phyloP scores from a whole-genome alignment of 2,329 filamentous ascomycete species.

The Truncatella angustata region DNA sequence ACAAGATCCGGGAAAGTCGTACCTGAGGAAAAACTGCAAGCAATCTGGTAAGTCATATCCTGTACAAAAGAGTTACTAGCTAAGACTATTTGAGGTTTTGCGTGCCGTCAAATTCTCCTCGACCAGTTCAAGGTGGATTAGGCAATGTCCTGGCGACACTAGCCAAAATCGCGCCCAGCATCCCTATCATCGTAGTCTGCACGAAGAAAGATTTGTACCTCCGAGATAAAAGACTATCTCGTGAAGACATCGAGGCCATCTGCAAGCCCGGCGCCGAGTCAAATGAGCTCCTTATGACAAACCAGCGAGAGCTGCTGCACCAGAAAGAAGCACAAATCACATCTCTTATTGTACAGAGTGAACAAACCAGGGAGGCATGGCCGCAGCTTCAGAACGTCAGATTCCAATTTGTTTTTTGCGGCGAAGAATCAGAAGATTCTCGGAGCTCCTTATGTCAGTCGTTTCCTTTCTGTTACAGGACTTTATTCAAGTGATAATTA shows the following conservation, averaged over 20 bases:
- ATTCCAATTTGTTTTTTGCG: neutral
- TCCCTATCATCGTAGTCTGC: neutral
- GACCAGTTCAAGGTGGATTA: neutral
- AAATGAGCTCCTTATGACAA: neutral
- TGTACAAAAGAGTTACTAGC: neutral
- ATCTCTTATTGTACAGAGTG: neutral
- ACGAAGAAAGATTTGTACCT: neutral
- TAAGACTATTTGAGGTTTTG: neutral
- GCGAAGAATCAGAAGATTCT: neutral
- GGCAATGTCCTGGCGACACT: neutral
- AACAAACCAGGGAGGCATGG: neutral
- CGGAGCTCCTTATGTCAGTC: neutral
- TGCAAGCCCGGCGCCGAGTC: neutral
- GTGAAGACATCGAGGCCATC: neutral
- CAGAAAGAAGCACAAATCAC: neutral
- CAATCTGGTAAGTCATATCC: neutral
- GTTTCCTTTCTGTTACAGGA: neutral
- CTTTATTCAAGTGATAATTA: neutral
- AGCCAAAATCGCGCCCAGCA: neutral
- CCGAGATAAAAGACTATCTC: neutral
- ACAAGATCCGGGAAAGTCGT: neutral
- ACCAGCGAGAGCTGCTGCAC: neutral
- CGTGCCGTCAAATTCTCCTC: neutral
- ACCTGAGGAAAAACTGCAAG: neutral
- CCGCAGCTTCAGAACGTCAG: neutral